Percentiles rank a stretch among this genome's conserved stretches.
Conservation (phyloP, 108 stramenopile genomes). For the Stephanodiscus minutulus region DNA sequence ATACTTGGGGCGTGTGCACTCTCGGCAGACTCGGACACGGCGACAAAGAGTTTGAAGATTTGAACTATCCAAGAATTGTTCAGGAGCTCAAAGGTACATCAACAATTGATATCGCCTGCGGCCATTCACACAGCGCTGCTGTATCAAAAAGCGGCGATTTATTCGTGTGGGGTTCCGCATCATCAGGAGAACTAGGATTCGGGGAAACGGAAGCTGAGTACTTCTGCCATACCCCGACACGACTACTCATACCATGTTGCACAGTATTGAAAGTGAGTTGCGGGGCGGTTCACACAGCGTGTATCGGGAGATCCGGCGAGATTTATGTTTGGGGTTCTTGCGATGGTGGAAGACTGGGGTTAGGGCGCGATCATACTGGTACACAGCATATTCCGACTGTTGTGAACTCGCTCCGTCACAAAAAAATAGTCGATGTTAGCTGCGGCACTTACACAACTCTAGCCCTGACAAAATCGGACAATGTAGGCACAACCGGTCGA, state of each 20-base stretch:
- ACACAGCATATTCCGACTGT: constrained; percentile 40
- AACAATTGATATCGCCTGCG: constrained; percentile 27
- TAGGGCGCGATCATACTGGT: constrained; percentile 36
- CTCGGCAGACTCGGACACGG: constrained; percentile 51
- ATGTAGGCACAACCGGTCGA: constrained; percentile 27
- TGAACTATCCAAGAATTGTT: constrained; percentile 42
- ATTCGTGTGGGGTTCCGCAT: constrained; percentile 65
- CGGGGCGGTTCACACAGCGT: constrained; percentile 67
- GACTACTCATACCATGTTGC: constrained; percentile 20
- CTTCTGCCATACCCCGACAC: constrained; percentile 42
- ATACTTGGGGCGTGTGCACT: constrained; percentile 56
- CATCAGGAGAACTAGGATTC: constrained; percentile 62
- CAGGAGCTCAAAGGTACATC: constrained; percentile 31
- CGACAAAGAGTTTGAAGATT: constrained; percentile 27
- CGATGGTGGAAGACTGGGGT: constrained; percentile 67
- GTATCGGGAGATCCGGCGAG: constrained; percentile 52
- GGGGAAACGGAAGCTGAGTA: constrained; percentile 26
- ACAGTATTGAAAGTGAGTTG: constrained; percentile 50
- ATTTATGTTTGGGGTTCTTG: constrained; percentile 75
- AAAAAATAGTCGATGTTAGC: constrained; percentile 47
- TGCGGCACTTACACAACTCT: constrained; percentile 62
- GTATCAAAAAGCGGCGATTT: constrained; percentile 37
- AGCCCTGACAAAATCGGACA: constrained; percentile 30
- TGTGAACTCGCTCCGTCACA: constrained; percentile 35
- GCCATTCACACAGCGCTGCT: constrained; percentile 49